These are phyloP conservation scores for Ophiosphaerella korrae DNA, from an alignment of 2,329 filamentous ascomycete species.

Conservation along the genomic window DNA sequence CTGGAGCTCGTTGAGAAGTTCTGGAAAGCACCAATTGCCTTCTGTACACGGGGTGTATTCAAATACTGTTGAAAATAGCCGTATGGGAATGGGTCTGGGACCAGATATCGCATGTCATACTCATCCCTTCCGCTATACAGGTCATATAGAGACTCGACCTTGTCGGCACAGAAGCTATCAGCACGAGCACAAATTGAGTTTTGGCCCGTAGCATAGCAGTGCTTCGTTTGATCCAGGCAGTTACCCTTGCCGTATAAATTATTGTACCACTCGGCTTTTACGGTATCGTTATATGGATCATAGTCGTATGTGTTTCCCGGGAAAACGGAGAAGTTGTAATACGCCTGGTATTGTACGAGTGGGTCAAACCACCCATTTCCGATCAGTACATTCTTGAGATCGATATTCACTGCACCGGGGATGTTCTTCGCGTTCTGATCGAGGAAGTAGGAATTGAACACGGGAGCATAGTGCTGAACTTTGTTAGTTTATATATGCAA, in stretches of 20 bases:
- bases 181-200: conserved; percentile 60
- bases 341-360: conserved; percentile 60
- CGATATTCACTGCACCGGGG: conserved; percentile 53
- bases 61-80: conserved; percentile 62
- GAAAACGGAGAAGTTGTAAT: conserved; percentile 62
- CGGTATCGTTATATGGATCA: conserved; percentile 56
- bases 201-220: conserved; percentile 59
- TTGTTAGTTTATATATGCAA: background rate
- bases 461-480: conserved; percentile 1
- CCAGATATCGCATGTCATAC: conserved; percentile 64
- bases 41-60: conserved; percentile 59
- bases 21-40: conserved; percentile 63
- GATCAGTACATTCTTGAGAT: conserved; percentile 58
- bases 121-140: conserved; percentile 60
- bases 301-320: conserved; percentile 65
- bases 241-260: conserved; percentile 65
- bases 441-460: conserved; percentile 49
- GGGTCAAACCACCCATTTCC: conserved; percentile 66
- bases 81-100: conserved; percentile 63
- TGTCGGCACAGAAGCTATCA: conserved; percentile 60
- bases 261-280: conserved; percentile 61
- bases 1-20: conserved; percentile 60
- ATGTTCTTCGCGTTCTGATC: conserved; percentile 53
- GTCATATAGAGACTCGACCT: conserved; percentile 61
- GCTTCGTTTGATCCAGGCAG: conserved; percentile 62